phyloP scores from a whole-genome alignment of 2,329 filamentous ascomycete genomes.

The Tolypocladium inflatum region DNA sequence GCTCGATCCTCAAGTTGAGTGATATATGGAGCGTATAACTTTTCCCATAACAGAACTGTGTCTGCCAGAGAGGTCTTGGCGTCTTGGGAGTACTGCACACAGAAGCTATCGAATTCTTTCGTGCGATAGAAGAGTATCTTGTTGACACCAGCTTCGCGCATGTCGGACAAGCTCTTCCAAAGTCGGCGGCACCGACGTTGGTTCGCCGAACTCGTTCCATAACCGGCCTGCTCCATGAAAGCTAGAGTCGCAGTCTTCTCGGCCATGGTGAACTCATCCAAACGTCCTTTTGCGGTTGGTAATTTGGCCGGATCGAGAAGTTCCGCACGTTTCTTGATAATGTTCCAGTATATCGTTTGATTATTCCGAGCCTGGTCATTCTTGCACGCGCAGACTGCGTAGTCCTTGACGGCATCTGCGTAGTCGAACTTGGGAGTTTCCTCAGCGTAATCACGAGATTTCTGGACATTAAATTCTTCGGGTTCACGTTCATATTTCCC shows the following conservation, averaged over 20 bases:
- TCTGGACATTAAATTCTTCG: too few species aligned
- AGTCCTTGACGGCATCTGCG: neutral
- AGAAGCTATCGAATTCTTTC: neutral
- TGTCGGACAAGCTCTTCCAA: neutral
- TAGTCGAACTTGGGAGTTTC: too few species aligned
- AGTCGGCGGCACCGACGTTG: neutral
- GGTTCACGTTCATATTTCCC: too few species aligned
- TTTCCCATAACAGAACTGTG: neutral
- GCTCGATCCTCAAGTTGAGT: neutral
- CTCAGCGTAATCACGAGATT: too few species aligned
- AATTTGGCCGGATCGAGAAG: neutral
- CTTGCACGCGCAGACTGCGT: neutral
- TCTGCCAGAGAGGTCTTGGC: neutral
- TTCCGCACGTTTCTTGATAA: neutral
- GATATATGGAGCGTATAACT: neutral
- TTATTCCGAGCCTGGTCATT: neutral
- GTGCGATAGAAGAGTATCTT: conserved; percentile 1
- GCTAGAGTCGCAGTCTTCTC: neutral
- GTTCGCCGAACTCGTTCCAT: neutral
- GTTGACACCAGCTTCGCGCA: neutral
- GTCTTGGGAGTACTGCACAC: neutral
- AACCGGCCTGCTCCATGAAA: neutral
- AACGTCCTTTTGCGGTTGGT: neutral
- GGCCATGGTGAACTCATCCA: neutral
- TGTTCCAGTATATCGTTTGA: neutral